Conservation (phyloP, 1,284 basidiomycete genomes). For the Leccinum pachyderme region DNA sequence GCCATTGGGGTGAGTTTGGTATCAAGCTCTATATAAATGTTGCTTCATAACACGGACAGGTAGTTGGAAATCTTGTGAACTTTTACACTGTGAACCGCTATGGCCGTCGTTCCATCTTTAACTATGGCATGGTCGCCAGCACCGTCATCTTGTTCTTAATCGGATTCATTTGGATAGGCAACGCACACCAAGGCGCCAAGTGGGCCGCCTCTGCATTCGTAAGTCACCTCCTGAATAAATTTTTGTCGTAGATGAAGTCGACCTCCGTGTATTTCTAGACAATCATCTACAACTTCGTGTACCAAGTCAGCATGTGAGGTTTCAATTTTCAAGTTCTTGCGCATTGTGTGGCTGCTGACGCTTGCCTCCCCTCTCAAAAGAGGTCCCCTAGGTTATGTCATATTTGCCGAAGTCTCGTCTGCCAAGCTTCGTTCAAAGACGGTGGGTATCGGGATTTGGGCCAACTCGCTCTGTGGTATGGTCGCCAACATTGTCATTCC, state of each 20-base stretch:
- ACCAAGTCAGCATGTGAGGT: constrained; percentile 26
- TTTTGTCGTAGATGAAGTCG: background rate
- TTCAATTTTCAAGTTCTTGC: background rate
- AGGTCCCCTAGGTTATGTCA: constrained; percentile 29
- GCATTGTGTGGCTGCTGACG: background rate
- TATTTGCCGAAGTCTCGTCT: constrained; percentile 31
- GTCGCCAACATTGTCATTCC: constrained; percentile 26
- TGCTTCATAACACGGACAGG: background rate
- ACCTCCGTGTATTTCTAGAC: constrained; percentile 12
- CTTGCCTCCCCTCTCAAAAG: constrained; percentile 9
- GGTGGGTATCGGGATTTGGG: constrained; percentile 27
- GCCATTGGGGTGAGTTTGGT: constrained; percentile 23
- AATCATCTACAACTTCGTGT: constrained; percentile 30
- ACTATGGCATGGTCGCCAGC: constrained; percentile 28
- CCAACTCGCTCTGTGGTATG: constrained; percentile 25
- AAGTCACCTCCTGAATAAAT: background rate
- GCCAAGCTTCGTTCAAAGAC: constrained; percentile 34
- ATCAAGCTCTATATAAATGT: background rate
- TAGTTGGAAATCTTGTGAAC: constrained; percentile 18
- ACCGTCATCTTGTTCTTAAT: constrained; percentile 28
- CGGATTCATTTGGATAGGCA: constrained; percentile 29
- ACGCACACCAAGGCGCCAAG: constrained; percentile 10
- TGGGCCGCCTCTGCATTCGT: constrained; percentile 28
- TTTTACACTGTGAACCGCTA: constrained; percentile 29
- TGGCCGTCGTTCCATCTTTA: constrained; percentile 29